Conservation (phyloP, 2,329 filamentous ascomycete species). For the Dothistroma pini region DNA sequence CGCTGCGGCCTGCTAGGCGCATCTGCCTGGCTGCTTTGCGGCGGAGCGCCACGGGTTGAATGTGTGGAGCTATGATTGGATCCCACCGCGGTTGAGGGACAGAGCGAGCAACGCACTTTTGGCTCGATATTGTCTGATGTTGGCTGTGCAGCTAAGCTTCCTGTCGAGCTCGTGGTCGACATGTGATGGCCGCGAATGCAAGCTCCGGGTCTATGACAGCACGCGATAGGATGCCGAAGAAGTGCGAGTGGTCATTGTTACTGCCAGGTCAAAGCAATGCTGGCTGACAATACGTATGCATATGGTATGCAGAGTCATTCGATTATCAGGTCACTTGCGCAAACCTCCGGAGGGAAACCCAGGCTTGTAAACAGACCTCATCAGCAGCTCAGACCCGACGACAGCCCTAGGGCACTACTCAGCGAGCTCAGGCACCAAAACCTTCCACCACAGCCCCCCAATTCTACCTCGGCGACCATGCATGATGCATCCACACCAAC, state of each 20-base stretch:
- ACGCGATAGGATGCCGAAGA: not conserved
- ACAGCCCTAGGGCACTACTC: no score
- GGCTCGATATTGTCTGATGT: not conserved
- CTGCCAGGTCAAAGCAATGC: not conserved
- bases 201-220: not conserved
- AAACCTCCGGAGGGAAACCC: not conserved
- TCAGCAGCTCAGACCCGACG: no score
- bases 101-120: conserved; percentile 9
- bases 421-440: not conserved
- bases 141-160: not conserved
- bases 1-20: conserved; percentile 6
- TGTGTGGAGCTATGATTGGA: not conserved
- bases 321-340: not conserved
- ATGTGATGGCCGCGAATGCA: not conserved
- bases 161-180: not conserved
- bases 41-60: not conserved
- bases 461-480: not conserved
- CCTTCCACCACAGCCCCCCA: not conserved
- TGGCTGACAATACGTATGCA: not conserved
- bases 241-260: not conserved
- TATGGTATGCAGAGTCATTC: not conserved
- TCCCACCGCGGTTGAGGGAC: conserved; percentile 3
- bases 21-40: conserved; percentile 1
- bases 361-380: not conserved
- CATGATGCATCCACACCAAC: not conserved